These are phyloP conservation scores for Hypoxylon sp. DNA, from an alignment of 2,329 filamentous ascomycete genomes.

Conservation along the genomic window DNA sequence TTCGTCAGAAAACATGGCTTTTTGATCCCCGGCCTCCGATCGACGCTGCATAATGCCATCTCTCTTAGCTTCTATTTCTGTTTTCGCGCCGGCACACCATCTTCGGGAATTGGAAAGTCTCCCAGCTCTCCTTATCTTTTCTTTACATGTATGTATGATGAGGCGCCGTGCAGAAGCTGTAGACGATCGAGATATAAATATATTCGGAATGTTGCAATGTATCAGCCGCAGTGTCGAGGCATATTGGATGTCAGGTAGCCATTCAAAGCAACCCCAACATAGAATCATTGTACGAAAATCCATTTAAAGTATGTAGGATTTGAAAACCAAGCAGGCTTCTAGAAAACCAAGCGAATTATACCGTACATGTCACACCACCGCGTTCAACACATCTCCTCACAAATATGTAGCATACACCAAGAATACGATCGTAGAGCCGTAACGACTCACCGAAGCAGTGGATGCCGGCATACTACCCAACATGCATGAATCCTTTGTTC, in stretches of 20 bases:
- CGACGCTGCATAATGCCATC: slow-evolving; percentile 43
- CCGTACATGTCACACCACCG: slow-evolving; percentile 11
- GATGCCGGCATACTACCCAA: background rate
- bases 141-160: slow-evolving; percentile 14
- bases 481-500: background rate
- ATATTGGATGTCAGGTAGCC: background rate
- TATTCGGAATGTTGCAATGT: background rate
- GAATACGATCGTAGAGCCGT: slow-evolving; percentile 9
- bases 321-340: slow-evolving; percentile 11
- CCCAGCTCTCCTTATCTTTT: slow-evolving; percentile 6
- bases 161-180: background rate
- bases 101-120: slow-evolving; percentile 23
- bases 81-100: slow-evolving; percentile 36
- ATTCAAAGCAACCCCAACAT: background rate
- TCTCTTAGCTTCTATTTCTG: slow-evolving; percentile 41
- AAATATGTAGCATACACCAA: background rate
- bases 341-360: background rate
- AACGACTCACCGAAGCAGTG: slow-evolving; percentile 2
- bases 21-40: slow-evolving; percentile 33
- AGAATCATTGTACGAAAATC: background rate
- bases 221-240: background rate
- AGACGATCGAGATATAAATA: slow-evolving; percentile 2
- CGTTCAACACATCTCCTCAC: slow-evolving; percentile 1
- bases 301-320: background rate
- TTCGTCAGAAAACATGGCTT: slow-evolving; percentile 24